Base-by-base conservation (phyloP, 495 filamentous ascomycete species). In the Aspergillus conjunctus region DNA sequence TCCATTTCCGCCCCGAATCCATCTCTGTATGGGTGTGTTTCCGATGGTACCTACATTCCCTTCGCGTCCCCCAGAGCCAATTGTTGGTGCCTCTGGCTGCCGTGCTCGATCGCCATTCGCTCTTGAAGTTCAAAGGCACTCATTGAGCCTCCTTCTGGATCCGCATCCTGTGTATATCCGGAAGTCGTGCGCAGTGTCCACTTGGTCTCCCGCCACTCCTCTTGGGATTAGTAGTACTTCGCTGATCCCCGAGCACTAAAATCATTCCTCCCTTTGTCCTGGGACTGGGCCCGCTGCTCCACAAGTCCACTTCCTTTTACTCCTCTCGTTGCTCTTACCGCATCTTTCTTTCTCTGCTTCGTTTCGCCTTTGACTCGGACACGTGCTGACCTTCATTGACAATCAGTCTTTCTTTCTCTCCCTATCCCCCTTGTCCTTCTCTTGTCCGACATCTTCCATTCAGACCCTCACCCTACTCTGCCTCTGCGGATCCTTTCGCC, bases 301-400 rank as follows among this genome's bases (percentile, higher is more conserved):
- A 59, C 57, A 21, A n/a, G 18, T 48, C 48, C 37, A 37, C 22
- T 58, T 58, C 34, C 49, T 39, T 18, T 39, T 52, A 9, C 50
- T 54, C 51, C 26, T 21, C 44, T 48, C 44, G 20, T 39, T 51
- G 43, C 51, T 18, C 45, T 60, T 39, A 49, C 58, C 43, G 51
- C 51, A 60, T 54, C 58, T 31, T 54, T 54, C 58, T 31, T 54
- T 21, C 17, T 54, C 31, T 30, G 59, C 33, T 61, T 56, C 52
- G 31, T 57, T 62, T 46, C 53, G 51, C 59, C 46, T 43, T 48
- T 52, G 15, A 20, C 57, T 26, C 14, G 48, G 43, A 50, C 62
- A 64, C 62, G 62, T 64, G 62, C 62, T 56, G 56, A 60, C 51
- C 39, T 17, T 60, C 30, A 32, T 45, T 54, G 17, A 60, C 14